Evolutionary conservation across 2,329 filamentous ascomycete genomes (phyloP).

Genomic region (Alternaria sp.): DNA sequence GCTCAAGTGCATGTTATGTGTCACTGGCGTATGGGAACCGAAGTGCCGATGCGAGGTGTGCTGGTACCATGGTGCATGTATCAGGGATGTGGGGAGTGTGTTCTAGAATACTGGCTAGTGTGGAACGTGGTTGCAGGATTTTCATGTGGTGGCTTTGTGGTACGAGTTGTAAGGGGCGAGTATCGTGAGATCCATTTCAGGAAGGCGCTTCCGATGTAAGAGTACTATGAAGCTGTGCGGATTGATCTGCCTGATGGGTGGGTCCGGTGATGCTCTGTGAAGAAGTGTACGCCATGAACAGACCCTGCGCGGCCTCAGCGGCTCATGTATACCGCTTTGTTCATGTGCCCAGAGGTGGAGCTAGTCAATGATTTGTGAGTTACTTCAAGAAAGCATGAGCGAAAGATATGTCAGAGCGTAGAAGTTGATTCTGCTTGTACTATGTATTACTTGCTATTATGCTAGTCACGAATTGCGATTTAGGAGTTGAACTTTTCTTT

Average conservation of each 20-base stretch:
- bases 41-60: background rate
- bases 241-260: background rate
- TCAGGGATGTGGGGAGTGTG: background rate
- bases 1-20: conserved; percentile 3
- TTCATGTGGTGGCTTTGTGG: background rate
- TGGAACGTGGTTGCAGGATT: background rate
- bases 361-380: background rate
- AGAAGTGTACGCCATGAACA: background rate
- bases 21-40: background rate
- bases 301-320: background rate
- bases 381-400: background rate
- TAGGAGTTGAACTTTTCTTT: conserved; percentile 1
- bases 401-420: background rate
- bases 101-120: background rate
- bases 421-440: conserved; percentile 7
- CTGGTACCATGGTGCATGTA: background rate
- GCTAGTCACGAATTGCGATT: background rate
- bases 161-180: background rate
- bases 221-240: background rate
- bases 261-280: background rate
- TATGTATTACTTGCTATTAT: conserved; percentile 6
- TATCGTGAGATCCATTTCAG: background rate
- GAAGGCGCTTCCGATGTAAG: background rate
- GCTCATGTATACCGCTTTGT: background rate
- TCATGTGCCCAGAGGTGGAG: background rate